Evolutionary conservation across 306 rosid genomes (phyloP).

Genomic region (Myrica gale): DNA sequence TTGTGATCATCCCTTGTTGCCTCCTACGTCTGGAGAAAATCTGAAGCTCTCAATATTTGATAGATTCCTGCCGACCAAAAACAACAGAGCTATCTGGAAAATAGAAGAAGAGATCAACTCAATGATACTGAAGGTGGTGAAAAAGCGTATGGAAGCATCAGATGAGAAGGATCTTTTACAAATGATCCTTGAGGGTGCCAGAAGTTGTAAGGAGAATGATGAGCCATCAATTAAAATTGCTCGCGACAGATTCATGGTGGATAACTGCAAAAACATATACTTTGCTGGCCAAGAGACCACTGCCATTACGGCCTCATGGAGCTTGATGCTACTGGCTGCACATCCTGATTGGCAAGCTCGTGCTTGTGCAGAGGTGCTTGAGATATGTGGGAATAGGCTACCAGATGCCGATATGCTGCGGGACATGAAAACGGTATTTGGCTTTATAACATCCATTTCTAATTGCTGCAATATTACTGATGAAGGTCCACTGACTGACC

Average conservation of each 20-base stretch:
- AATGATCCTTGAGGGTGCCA: slow-evolving; percentile 60
- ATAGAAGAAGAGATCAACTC: slow-evolving; percentile 56
- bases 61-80: slow-evolving; percentile 57
- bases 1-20: not conserved
- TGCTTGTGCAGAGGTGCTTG: slow-evolving; percentile 26
- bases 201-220: slow-evolving; percentile 24
- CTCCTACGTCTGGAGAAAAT: not conserved
- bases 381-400: slow-evolving; percentile 9
- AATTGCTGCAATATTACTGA: not conserved
- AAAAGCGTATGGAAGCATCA: slow-evolving; percentile 33
- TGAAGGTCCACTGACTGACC: too few species aligned
- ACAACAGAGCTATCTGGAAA: slow-evolving; percentile 56
- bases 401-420: slow-evolving; percentile 21
- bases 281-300: slow-evolving; percentile 33
- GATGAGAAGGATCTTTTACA: slow-evolving; percentile 60
- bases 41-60: not conserved
- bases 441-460: not conserved
- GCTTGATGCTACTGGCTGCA: slow-evolving; percentile 29
- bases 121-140: slow-evolving; percentile 41
- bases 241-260: slow-evolving; percentile 42
- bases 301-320: slow-evolving; percentile 24
- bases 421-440: slow-evolving; percentile 21
- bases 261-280: slow-evolving; percentile 35
- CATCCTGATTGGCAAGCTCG: slow-evolving; percentile 35
- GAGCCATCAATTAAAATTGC: slow-evolving; percentile 14